phyloP scores from a whole-genome alignment of 1,284 basidiomycete genomes.

The Boletus hoseneyae region DNA sequence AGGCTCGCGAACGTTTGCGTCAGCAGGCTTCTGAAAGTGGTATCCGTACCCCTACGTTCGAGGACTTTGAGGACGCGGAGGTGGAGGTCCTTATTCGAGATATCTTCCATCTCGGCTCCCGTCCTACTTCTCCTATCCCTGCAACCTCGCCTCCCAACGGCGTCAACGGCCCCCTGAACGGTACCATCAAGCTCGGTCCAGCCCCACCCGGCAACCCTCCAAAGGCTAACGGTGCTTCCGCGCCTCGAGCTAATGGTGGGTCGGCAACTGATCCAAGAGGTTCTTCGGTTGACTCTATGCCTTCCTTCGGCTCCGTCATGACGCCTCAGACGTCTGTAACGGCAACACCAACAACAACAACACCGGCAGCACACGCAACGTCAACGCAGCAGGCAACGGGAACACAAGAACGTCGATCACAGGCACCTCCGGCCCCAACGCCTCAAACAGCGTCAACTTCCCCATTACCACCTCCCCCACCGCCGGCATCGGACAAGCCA shows the following conservation, averaged over 20 bases:
- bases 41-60: conserved; percentile 34
- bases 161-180: conserved; percentile 12
- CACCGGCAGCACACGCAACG: background rate
- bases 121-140: conserved; percentile 24
- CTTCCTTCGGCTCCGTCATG: conserved; percentile 15
- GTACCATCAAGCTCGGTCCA: conserved; percentile 20
- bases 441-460: background rate
- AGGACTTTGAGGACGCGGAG: conserved; percentile 37
- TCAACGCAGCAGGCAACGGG: background rate
- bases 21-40: conserved; percentile 34
- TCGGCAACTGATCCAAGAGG: conserved; percentile 25
- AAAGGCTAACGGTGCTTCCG: conserved; percentile 18
- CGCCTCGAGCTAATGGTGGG: conserved; percentile 30
- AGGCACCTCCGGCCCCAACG: background rate
- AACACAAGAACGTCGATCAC: background rate
- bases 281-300: conserved; percentile 27
- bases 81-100: conserved; percentile 38
- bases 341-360: background rate
- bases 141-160: conserved; percentile 6
- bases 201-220: conserved; percentile 19
- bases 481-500: conserved; percentile 8
- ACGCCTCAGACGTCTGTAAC: conserved; percentile 1
- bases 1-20: conserved; percentile 45
- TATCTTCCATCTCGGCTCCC: conserved; percentile 36
- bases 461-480: background rate